Conservation (phyloP, 73 alveolate species). For the Diophrys sp. region DNA sequence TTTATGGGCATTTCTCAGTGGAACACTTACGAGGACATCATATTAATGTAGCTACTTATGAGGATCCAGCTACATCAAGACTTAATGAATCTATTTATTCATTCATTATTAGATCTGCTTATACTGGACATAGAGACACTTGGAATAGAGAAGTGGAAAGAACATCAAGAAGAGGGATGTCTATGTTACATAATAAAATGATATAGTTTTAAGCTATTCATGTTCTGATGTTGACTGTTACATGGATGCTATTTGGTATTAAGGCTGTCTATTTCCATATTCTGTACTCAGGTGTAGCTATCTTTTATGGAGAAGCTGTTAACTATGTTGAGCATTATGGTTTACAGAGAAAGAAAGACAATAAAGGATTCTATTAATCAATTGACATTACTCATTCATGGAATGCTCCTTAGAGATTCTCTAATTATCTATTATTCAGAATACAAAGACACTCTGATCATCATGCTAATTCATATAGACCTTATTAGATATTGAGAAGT, state of each 20-base stretch:
- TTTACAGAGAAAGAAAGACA: slow-evolving; percentile 56
- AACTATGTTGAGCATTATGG: slow-evolving; percentile 87
- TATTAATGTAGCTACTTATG: slow-evolving; percentile 74
- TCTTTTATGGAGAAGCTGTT: slow-evolving; percentile 59
- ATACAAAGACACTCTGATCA: slow-evolving; percentile 87
- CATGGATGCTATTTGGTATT: slow-evolving; percentile 14
- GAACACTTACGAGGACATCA: slow-evolving; percentile 82
- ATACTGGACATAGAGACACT: slow-evolving; percentile 32
- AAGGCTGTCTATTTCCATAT: slow-evolving; percentile 12
- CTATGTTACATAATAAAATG: slow-evolving; percentile 15
- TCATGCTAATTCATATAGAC: slow-evolving; percentile 78
- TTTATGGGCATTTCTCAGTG: slow-evolving; percentile 68
- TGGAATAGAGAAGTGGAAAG: not conserved
- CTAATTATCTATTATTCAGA: slow-evolving; percentile 66
- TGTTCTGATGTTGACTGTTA: not conserved
- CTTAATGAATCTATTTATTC: slow-evolving; percentile 29
- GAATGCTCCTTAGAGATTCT: slow-evolving; percentile 82
- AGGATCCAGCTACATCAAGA: slow-evolving; percentile 68
- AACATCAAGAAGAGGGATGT: not conserved
- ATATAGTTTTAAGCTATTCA: slow-evolving; percentile 20
- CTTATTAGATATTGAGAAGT: slow-evolving; percentile 60
- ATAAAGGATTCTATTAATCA: slow-evolving; percentile 65
- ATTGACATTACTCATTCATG: slow-evolving; percentile 75
- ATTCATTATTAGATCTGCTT: slow-evolving; percentile 7
- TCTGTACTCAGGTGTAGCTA: slow-evolving; percentile 5